Conservation (phyloP, 179 eudicot genomes). For the Corrigiola litoralis region DNA sequence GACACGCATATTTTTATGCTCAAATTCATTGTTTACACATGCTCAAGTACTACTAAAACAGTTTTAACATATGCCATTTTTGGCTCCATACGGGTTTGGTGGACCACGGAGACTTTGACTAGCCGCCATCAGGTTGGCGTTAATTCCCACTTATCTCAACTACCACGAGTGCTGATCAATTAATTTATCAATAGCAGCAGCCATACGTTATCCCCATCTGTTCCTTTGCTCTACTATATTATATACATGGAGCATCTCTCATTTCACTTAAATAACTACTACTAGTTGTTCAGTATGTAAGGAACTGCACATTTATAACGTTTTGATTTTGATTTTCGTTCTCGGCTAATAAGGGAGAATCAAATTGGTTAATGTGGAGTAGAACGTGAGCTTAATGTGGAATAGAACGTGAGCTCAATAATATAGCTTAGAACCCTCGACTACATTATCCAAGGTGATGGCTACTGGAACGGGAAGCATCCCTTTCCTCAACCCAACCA, state of each 20-base stretch:
- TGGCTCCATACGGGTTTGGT: not conserved
- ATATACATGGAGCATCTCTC: not conserved
- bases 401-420: not conserved
- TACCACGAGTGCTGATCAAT: not conserved
- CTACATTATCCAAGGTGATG: too few species aligned
- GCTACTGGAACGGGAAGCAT: too few species aligned
- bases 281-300: too few species aligned
- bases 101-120: slow-evolving; percentile 3
- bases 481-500: too few species aligned
- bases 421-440: too few species aligned
- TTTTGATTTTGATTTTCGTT: too few species aligned
- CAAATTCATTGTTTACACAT: not conserved
- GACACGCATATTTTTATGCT: not conserved
- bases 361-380: not conserved
- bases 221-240: not conserved
- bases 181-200: not conserved
- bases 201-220: not conserved
- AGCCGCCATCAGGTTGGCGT: slow-evolving; percentile 11
- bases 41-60: not conserved
- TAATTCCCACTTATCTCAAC: slow-evolving; percentile 4
- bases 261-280: not conserved
- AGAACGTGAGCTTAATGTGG: not conserved
- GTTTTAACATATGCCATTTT: not conserved
- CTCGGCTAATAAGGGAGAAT: too few species aligned
- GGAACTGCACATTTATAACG: too few species aligned